Base-by-base conservation (phyloP, 148 eudicot species). In the Vaccinium corymbosum region DNA sequence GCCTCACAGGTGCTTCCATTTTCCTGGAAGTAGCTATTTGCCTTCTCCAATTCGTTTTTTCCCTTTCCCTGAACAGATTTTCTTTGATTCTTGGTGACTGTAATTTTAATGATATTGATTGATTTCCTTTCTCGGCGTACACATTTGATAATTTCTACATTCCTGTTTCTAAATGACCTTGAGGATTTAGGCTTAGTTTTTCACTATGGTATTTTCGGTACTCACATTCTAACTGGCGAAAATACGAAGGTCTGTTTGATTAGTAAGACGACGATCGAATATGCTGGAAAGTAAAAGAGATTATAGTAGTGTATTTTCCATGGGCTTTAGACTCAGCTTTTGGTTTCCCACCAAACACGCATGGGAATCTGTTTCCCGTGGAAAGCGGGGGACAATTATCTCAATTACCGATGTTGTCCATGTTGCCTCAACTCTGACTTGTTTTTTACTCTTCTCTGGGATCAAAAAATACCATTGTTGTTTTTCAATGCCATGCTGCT, bases 1-100 rank as follows among this genome's bases (percentile, higher is more conserved):
- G 86, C 91, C 76, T 85, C 85, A 17, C 86, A 86, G 46, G 83
- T 83, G 70, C 87, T 88, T 57, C 88, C 93, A 3, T 91, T 88
- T 86, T 82, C 87, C 29, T 89, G 90, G 90, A 87, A 86, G 76
- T 89, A 86, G 57, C 80, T 57, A 52, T 64, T 42, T 3, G 68
- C 27, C 68, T 62, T 62, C 13, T 8, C 12, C 10, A 10, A 2
- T 62, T 62, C 0, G 6, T 57, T 0, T 19, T 61, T 1, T 11
- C 27, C 3, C 6, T 12, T 11, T 66, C 13, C 14, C 55, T 66
- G 35, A 11, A 66, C 72, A 62, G 68, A 62, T 62, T 62, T 62
- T n/a, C 68, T 62, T 20, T 62, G 68, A 62, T 66, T 25, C 15
- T 25, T 25, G 15, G 72, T 66, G 4, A 12, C 12, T 66, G 32